Conservation (phyloP, 208 protist genomes). For the Acanthamoeba sp. region DNA sequence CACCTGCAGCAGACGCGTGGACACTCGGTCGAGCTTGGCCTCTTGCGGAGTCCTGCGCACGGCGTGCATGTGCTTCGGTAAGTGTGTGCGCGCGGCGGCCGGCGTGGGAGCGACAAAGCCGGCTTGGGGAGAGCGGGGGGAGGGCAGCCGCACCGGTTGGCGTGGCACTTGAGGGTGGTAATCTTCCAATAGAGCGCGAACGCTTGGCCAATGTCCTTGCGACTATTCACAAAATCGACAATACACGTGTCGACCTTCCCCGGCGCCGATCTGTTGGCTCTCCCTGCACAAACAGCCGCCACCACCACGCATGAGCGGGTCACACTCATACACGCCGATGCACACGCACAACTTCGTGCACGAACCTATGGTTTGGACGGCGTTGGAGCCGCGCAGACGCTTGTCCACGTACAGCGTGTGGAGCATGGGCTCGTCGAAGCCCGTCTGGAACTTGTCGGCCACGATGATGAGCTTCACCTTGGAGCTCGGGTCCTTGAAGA, state of each 20-base stretch:
- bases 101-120: not conserved
- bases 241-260: slow-evolving; percentile 44
- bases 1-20: slow-evolving; percentile 44
- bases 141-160: not conserved
- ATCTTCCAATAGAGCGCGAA: slow-evolving; percentile 64
- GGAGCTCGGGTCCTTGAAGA: slow-evolving; percentile 38
- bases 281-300: not conserved
- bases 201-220: slow-evolving; percentile 55
- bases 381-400: slow-evolving; percentile 53
- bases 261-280: not conserved
- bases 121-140: not conserved
- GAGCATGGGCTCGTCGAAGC: slow-evolving; percentile 60
- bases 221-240: slow-evolving; percentile 72
- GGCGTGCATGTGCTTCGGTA: not conserved
- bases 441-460: slow-evolving; percentile 69
- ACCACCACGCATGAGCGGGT: too few relatives aligned
- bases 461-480: slow-evolving; percentile 67
- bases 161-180: slow-evolving; percentile 9
- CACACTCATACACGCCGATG: not conserved
- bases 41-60: slow-evolving; percentile 42
- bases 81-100: too few relatives aligned
- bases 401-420: slow-evolving; percentile 69
- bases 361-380: slow-evolving; percentile 44
- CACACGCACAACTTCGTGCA: not conserved
- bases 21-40: slow-evolving; percentile 56